phyloP scores from a whole-genome alignment of 352 stramenopile species.

The Globisporangium solare region DNA sequence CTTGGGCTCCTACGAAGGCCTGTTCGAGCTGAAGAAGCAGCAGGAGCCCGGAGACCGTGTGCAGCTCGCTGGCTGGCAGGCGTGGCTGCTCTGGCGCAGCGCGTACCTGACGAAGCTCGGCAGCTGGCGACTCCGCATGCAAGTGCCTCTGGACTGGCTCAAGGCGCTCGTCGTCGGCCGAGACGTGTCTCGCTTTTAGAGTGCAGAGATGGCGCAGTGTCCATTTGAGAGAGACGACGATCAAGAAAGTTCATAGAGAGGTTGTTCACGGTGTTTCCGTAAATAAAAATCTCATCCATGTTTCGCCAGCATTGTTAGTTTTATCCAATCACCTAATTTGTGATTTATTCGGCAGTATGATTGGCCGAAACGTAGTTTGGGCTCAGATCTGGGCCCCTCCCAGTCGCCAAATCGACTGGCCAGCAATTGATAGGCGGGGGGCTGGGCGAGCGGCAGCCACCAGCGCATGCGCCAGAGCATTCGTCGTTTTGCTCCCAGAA shows the following conservation, averaged over 20 bases:
- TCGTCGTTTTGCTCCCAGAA: slow-evolving; percentile 52
- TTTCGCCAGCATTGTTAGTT: not conserved
- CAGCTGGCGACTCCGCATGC: slow-evolving; percentile 89
- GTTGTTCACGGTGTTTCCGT: too few species aligned
- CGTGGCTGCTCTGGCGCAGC: slow-evolving; percentile 92
- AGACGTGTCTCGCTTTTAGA: slow-evolving; percentile 92
- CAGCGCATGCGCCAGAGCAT: slow-evolving; percentile 1
- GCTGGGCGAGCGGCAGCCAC: not conserved
- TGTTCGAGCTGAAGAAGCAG: slow-evolving; percentile 72
- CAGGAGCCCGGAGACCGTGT: slow-evolving; percentile 34
- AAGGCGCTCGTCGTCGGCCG: slow-evolving; percentile 95
- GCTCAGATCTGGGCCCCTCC: not conserved
- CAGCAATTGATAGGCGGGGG: not conserved
- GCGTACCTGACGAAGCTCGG: slow-evolving; percentile 96
- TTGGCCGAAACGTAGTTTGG: not conserved
- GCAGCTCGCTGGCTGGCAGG: slow-evolving; percentile 81
- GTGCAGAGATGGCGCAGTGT: too few species aligned
- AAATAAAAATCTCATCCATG: not conserved
- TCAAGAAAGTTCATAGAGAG: too few species aligned
- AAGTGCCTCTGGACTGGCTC: slow-evolving; percentile 97
- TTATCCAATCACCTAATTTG: not conserved
- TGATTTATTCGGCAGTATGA: not conserved
- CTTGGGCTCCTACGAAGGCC: slow-evolving; percentile 90
- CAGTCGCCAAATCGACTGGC: not conserved
- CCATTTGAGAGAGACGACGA: too few species aligned